Conservation (phyloP, 768 basidiomycete genomes). For the Termitomyces sp. region DNA sequence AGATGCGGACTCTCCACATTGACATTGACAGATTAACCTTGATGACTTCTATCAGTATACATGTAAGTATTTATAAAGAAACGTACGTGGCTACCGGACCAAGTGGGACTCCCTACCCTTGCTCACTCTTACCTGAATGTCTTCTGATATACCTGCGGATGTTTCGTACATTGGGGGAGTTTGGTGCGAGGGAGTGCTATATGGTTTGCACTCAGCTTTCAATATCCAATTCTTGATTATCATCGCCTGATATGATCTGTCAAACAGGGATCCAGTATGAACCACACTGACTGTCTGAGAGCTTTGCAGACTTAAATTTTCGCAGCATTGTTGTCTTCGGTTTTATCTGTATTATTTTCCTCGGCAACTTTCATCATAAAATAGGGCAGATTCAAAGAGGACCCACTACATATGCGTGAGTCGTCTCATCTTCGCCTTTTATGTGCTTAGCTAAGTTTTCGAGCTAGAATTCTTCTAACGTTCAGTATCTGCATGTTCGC, state of each 20-base stretch:
- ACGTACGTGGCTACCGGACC: too few species aligned
- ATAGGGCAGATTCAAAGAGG: constrained; percentile 16
- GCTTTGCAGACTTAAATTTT: not conserved
- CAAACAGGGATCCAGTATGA: constrained; percentile 26
- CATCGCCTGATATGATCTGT: not conserved
- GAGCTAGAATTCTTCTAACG: constrained; percentile 20
- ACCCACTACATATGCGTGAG: constrained; percentile 19
- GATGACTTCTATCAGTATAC: not conserved
- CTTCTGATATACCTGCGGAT: constrained; percentile 28
- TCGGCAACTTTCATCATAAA: constrained; percentile 18
- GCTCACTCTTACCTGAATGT: constrained; percentile 16
- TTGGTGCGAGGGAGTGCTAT: constrained; percentile 28
- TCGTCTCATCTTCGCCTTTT: not conserved
- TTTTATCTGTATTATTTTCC: constrained; percentile 22
- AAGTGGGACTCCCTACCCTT: not conserved
- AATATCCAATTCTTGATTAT: not conserved
- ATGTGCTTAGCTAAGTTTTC: not conserved
- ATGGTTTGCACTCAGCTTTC: constrained; percentile 19
- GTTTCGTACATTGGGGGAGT: constrained; percentile 31
- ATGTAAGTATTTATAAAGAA: not conserved
- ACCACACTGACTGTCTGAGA: too few species aligned
- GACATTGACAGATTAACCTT: not conserved
- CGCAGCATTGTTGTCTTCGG: constrained; percentile 23
- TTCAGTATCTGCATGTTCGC: constrained; percentile 26
- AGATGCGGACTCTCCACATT: not conserved